Base-by-base conservation (phyloP, 2,329 filamentous ascomycete species). In the Dissoconium aciculare region DNA sequence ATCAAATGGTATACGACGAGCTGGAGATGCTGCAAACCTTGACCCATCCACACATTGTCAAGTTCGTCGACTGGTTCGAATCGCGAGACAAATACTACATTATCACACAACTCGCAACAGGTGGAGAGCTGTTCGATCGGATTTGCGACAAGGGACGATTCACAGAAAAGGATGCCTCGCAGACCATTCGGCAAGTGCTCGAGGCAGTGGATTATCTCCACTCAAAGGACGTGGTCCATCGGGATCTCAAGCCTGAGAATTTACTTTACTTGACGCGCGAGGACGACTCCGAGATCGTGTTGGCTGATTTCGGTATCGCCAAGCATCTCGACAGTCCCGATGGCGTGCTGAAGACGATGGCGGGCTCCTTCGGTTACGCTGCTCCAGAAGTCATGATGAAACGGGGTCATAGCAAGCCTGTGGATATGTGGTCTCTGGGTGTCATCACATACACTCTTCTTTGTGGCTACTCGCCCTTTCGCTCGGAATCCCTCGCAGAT, bases 41-140 rank as follows among this genome's bases (percentile, higher is more conserved):
- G 52, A 71, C 84, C 52, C 89, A 98, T 56, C 80, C 83, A 31
- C 83, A 95, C 59, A 98, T 98, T 54, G 89, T 98, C 60, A 77
- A 78, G 46, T 98, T 98, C 53, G 79, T 89, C 46, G 89, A 98
- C 57, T 98, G 89, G 87, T 98, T 98, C 54, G 89, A 98, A 62
- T 95, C 87, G 34, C 81, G 84, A 62, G 89, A 98, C 66, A 98
- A 98, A 65, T 98, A 93, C 64, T 98, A 98, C 58, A 95, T 98
- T 46, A 85, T 98, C 47, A 98, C 89, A 17, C 79, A 98, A 58
- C 68, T 98, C 33, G 89, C 89, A 25, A 93, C 82, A 0, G 89
- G 89, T 44, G 89, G 89, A 55, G 89, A 98, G 62, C 63, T 98
- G 40, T 98, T 98, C 57, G 89, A 98, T 52, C 78, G 91, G 34